A percentile compares a stretch with the other conserved stretches of the same genome.
These are phyloP conservation scores for Ceratobasidium sp. DNA, from an alignment of 1,284 basidiomycete species.

Conservation along the genomic window DNA sequence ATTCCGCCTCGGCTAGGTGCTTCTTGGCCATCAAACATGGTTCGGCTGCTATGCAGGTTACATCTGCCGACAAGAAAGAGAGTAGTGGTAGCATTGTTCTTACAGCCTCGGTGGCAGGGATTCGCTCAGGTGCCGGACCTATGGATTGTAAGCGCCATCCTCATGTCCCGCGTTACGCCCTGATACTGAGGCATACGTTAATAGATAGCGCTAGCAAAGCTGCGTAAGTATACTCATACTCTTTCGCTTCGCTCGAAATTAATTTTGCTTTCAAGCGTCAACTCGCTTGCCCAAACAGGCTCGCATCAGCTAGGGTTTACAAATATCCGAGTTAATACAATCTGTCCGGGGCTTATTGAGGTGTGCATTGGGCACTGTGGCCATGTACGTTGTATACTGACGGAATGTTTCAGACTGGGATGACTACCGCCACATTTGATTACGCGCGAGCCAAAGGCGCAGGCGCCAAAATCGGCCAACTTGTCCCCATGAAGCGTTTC, in stretches of 20 bases:
- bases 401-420: conserved; percentile 70
- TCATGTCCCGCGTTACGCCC: conserved; percentile 47
- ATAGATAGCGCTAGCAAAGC: conserved; percentile 92
- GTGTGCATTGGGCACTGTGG: conserved; percentile 48
- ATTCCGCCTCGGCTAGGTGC: conserved; percentile 67
- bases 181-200: conserved; percentile 1
- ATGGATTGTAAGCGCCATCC: conserved; percentile 76
- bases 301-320: conserved; percentile 85
- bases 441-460: conserved; percentile 81
- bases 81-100: conserved; percentile 89
- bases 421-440: conserved; percentile 83
- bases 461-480: conserved; percentile 82
- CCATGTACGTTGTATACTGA: not conserved
- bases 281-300: conserved; percentile 86
- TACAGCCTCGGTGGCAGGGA: conserved; percentile 92
- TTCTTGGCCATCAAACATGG: conserved; percentile 93
- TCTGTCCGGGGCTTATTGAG: conserved; percentile 93
- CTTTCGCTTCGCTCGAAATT: not conserved
- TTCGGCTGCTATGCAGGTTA: conserved; percentile 82
- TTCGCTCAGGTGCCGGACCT: conserved; percentile 87
- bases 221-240: conserved; percentile 68
- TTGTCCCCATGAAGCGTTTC: conserved; percentile 87
- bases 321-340: conserved; percentile 89
- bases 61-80: conserved; percentile 74
- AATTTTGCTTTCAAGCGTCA: conserved; percentile 68